Percentiles rank a stretch among this genome's conserved stretches.
phyloP scores from a whole-genome alignment of 2,329 filamentous ascomycete genomes.

The Trichocomaceae sp. region DNA sequence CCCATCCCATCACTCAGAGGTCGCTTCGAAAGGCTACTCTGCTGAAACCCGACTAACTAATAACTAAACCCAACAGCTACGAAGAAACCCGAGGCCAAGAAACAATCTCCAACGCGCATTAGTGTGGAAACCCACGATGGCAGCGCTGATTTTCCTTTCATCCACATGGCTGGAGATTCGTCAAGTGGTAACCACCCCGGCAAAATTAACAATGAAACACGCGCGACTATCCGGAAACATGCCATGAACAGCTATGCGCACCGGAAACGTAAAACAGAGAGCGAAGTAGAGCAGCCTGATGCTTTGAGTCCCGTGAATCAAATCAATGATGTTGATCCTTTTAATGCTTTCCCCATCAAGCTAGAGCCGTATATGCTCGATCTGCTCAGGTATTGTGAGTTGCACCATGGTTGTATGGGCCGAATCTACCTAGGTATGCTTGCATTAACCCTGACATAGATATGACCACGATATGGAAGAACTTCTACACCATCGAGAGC shows the following conservation, averaged over 20 bases:
- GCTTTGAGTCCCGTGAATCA: neutral
- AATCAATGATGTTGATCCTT: constrained; percentile 5
- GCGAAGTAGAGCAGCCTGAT: neutral
- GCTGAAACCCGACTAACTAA: too few species aligned
- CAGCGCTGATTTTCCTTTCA: neutral
- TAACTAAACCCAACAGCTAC: neutral
- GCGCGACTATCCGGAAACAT: constrained; percentile 2
- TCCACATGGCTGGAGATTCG: neutral
- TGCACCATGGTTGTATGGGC: neutral
- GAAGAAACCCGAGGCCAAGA: neutral
- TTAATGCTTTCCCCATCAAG: constrained; percentile 7
- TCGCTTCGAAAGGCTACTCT: neutral
- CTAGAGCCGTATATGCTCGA: constrained; percentile 11
- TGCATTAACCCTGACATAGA: neutral
- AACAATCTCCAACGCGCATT: neutral
- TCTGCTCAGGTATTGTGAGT: constrained; percentile 9
- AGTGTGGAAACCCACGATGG: neutral
- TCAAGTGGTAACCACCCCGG: neutral
- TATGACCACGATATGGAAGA: constrained; percentile 9
- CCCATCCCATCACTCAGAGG: too few species aligned
- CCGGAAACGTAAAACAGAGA: neutral
- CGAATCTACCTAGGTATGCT: neutral
- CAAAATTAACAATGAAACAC: constrained; percentile 3
- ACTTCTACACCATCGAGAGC: constrained; percentile 8
- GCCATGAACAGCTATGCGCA: constrained; percentile 6